Conservation (phyloP, 2,329 filamentous ascomycete species). For the Helotiales sp. region DNA sequence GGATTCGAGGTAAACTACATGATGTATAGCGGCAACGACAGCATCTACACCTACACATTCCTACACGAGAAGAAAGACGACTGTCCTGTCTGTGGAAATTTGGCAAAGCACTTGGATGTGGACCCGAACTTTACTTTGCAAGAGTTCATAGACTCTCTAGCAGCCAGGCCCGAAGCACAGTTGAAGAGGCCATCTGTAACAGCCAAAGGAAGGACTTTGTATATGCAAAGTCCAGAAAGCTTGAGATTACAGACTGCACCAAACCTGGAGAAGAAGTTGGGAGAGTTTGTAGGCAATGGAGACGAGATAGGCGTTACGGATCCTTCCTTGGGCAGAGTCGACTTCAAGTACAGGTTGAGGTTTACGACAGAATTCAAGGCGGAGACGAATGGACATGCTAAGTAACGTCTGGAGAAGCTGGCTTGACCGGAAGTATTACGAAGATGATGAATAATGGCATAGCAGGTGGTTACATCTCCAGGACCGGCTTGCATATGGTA, state of each 20-base stretch:
- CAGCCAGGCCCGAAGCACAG: slow-evolving; percentile 82
- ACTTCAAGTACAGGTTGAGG: slow-evolving; percentile 35
- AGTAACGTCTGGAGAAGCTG: not conserved
- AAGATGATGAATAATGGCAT: not conserved
- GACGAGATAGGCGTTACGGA: slow-evolving; percentile 93
- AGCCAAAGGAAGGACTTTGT: slow-evolving; percentile 79
- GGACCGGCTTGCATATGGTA: slow-evolving; percentile 5
- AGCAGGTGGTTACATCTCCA: not conserved
- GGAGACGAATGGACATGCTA: not conserved
- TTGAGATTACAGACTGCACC: slow-evolving; percentile 81
- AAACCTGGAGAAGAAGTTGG: slow-evolving; percentile 77
- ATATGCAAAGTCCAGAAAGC: slow-evolving; percentile 81
- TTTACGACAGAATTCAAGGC: slow-evolving; percentile 25
- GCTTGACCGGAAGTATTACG: not conserved
- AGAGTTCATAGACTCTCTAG: slow-evolving; percentile 83
- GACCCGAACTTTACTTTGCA: slow-evolving; percentile 72
- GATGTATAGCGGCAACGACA: slow-evolving; percentile 98
- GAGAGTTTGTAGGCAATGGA: slow-evolving; percentile 74
- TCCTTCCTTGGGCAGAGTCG: slow-evolving; percentile 67
- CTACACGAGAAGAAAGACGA: slow-evolving; percentile 91
- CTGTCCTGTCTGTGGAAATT: slow-evolving; percentile 88
- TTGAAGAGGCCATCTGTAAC: slow-evolving; percentile 91
- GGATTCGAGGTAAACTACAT: slow-evolving; percentile 88
- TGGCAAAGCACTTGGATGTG: slow-evolving; percentile 73
- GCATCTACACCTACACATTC: slow-evolving; percentile 97